Evolutionary conservation across 495 filamentous ascomycete species (phyloP).

Genomic region (Aspergillus haitiensis): DNA sequence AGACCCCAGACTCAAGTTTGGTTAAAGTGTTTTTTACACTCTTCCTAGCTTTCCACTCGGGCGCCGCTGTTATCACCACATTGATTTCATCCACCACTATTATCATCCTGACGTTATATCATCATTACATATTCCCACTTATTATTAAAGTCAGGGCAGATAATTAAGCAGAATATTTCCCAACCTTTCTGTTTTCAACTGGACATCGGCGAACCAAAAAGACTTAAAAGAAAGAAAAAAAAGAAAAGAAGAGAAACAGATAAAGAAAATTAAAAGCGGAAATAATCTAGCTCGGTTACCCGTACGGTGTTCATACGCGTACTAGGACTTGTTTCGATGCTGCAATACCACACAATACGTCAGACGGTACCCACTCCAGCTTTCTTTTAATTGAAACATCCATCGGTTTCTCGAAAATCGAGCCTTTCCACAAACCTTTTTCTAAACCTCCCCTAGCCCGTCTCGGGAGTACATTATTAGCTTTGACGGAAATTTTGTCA

Average conservation of each 20-base stretch:
- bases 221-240: background rate
- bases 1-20: background rate
- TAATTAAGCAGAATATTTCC: slow-evolving; percentile 16
- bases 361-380: slow-evolving; percentile 28
- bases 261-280: slow-evolving; percentile 5
- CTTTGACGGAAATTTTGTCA: slow-evolving; percentile 13
- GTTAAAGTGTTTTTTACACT: background rate
- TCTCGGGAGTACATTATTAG: slow-evolving; percentile 10
- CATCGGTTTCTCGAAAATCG: slow-evolving; percentile 31
- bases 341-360: slow-evolving; percentile 20
- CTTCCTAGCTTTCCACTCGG: background rate
- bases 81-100: slow-evolving; percentile 18
- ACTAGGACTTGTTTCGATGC: slow-evolving; percentile 13
- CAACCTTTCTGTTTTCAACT: slow-evolving; percentile 7
- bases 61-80: slow-evolving; percentile 24
- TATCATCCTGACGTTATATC: slow-evolving; percentile 21
- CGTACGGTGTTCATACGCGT: slow-evolving; percentile 14
- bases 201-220: slow-evolving; percentile 2
- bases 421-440: slow-evolving; percentile 32
- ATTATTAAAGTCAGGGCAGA: slow-evolving; percentile 2
- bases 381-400: slow-evolving; percentile 35
- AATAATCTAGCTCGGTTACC: slow-evolving; percentile 2
- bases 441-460: slow-evolving; percentile 28
- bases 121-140: slow-evolving; percentile 18
- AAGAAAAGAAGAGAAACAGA: too few relatives aligned